Percentiles rank a stretch among this genome's conserved stretches.
Evolutionary conservation across 352 stramenopile genomes (phyloP).

Genomic region (Thalassiosira ordinaria): DNA sequence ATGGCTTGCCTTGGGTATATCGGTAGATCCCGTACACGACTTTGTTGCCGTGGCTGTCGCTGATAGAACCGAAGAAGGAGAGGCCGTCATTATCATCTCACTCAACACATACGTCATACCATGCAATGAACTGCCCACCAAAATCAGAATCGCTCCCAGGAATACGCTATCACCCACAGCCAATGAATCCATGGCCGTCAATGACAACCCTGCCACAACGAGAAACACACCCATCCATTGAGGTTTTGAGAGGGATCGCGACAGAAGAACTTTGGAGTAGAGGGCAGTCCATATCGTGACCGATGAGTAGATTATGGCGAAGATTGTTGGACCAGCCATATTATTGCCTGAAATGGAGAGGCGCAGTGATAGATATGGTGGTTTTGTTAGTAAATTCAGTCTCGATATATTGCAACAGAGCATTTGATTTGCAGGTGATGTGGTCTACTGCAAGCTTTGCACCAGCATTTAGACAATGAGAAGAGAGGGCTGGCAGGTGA

Average conservation of each 20-base stretch:
- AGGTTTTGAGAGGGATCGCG: constrained; percentile 47
- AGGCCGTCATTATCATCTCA: constrained; percentile 78
- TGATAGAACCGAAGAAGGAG: no score
- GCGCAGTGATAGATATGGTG: no score
- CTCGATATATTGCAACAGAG: no score
- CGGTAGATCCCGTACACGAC: no score
- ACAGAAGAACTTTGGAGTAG: constrained; percentile 70
- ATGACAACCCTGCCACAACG: constrained; percentile 72
- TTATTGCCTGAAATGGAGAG: constrained; percentile 57
- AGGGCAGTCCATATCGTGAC: constrained; percentile 77
- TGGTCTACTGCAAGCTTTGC: no score
- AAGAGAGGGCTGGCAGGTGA: no score
- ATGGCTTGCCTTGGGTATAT: no score
- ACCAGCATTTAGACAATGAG: no score
- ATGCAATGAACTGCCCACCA: constrained; percentile 73
- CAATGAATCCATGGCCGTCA: constrained; percentile 63
- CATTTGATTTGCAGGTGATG: no score
- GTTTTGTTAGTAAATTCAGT: no score
- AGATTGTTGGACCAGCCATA: constrained; percentile 78
- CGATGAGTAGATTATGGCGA: constrained; percentile 82
- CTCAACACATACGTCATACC: constrained; percentile 76
- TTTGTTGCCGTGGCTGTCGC: constrained; percentile 11
- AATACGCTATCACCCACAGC: constrained; percentile 56
- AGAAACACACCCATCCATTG: constrained; percentile 71
- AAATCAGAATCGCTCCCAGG: constrained; percentile 59